These are phyloP conservation scores for Ogataea pilisensis DNA, from an alignment of 805 yeast species.

Conservation along the genomic window DNA sequence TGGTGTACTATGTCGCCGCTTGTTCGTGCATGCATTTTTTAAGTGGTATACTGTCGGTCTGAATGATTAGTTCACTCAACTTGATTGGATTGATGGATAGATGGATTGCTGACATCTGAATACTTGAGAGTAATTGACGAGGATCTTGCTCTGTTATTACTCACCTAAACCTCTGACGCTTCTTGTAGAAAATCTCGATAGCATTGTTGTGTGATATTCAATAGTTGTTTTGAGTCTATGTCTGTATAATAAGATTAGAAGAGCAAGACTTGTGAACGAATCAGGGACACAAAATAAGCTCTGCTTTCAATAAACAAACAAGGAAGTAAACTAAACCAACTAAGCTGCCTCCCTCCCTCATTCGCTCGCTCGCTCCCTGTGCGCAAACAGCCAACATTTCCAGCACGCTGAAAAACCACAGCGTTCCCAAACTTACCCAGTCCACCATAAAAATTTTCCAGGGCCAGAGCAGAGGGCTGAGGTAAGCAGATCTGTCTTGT, in stretches of 20 bases:
- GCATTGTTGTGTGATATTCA: constrained; percentile 17
- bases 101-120: neutral
- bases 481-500: neutral
- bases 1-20: too few relatives aligned
- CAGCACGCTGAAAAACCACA: neutral
- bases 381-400: neutral
- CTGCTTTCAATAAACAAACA: neutral
- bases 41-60: neutral
- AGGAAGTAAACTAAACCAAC: neutral
- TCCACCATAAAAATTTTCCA: neutral
- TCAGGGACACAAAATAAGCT: neutral
- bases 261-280: neutral
- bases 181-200: constrained; percentile 30
- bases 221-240: neutral
- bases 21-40: too few relatives aligned
- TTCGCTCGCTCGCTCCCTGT: neutral
- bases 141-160: constrained; percentile 22
- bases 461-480: neutral
- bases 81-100: neutral
- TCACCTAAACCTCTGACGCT: constrained; percentile 28
- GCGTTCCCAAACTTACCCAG: too few relatives aligned
- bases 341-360: neutral
- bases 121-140: neutral
- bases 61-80: neutral
- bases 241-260: too few relatives aligned